Evolutionary conservation across 2,329 filamentous ascomycete species (phyloP).

Genomic region (Knufia fluminis): DNA sequence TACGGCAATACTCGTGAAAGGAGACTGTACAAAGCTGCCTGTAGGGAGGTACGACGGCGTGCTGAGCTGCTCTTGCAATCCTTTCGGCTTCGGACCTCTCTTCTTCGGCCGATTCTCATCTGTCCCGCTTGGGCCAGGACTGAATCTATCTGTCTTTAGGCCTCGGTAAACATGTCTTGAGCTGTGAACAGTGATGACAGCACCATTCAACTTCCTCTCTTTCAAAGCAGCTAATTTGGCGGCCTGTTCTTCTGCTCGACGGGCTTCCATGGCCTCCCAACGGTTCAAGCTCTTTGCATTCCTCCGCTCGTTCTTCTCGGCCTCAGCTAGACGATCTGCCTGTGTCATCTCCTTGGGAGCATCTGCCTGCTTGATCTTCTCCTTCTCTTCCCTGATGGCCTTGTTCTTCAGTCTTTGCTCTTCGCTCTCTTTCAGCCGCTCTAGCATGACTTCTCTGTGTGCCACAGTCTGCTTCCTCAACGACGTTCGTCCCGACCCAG

Average conservation of each 20-base stretch:
- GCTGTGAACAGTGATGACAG: slow-evolving; percentile 87
- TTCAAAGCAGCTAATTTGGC: slow-evolving; percentile 80
- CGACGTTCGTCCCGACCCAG: slow-evolving; percentile 54
- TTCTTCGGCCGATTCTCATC: slow-evolving; percentile 18
- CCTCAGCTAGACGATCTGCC: slow-evolving; percentile 72
- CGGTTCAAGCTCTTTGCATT: slow-evolving; percentile 85
- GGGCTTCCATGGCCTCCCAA: slow-evolving; percentile 89
- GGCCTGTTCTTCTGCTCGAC: slow-evolving; percentile 71
- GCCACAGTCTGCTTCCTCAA: slow-evolving; percentile 54
- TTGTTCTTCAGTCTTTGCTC: slow-evolving; percentile 39
- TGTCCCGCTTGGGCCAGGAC: not conserved
- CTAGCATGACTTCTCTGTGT: slow-evolving; percentile 52
- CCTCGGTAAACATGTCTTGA: slow-evolving; percentile 76
- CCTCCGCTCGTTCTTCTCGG: slow-evolving; percentile 69
- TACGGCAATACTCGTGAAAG: not conserved
- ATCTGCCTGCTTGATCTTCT: slow-evolving; percentile 56
- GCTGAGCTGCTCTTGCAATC: not conserved
- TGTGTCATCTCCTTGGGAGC: slow-evolving; percentile 81
- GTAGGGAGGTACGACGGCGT: not conserved
- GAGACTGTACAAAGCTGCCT: not conserved
- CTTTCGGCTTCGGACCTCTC: slow-evolving; percentile 21
- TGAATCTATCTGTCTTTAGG: slow-evolving; percentile 31
- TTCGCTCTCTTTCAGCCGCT: slow-evolving; percentile 40
- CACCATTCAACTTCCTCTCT: slow-evolving; percentile 75
- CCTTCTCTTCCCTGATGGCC: slow-evolving; percentile 52